Base-by-base conservation (phyloP, 148 eudicot species). In the Beta vulgaris region DNA sequence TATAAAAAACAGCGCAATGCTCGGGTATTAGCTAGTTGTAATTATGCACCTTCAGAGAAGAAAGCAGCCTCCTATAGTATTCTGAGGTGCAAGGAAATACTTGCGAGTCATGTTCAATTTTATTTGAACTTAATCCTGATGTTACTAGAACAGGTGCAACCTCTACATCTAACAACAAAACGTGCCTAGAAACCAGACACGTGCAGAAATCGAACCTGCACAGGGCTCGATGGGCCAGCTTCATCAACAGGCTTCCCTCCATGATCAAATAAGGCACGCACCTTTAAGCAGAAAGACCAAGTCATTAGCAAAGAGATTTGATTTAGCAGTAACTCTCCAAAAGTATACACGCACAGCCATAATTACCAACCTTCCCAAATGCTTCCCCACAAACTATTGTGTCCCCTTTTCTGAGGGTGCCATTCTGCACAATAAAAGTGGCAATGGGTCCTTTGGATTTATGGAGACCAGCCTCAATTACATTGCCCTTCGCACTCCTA, bases 401-500 rank as follows among this genome's bases (percentile, higher is more conserved):
- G 76, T 95, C 97, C 73, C 99, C 99, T 80, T 55, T 85, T 84
- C 78, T 95, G 36, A 95, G 88, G 34, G 99, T 95, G 76, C 99
- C 99, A 79, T 92, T 95, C 87, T 95, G 99, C 82, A 95, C 94
- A 81, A 95, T 95, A 82, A 95, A 88, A 53, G 98, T 90, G 73
- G 97, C 90, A 68, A 92, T 77, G 31, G 99, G 91, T 74, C 99
- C 99, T 84, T 86, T 92, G 73, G 90, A 84, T 89, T 95, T 95
- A 84, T 91, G 84, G 81, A 92, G 99, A 80, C 97, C 98, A 31
- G 99, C 99, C 84, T 95, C 99, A 78, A 95, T 95, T 71, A 91
- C 89, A 29, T 87, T 89, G 58, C 99, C 99, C 78, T 88, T 95
- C 49, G 99, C 99, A 75, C 77, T 88, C 82, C 98, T 89, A 60